These are phyloP conservation scores for Talaromyces sp. DNA, from an alignment of 2,329 filamentous ascomycete genomes.

Conservation along the genomic window DNA sequence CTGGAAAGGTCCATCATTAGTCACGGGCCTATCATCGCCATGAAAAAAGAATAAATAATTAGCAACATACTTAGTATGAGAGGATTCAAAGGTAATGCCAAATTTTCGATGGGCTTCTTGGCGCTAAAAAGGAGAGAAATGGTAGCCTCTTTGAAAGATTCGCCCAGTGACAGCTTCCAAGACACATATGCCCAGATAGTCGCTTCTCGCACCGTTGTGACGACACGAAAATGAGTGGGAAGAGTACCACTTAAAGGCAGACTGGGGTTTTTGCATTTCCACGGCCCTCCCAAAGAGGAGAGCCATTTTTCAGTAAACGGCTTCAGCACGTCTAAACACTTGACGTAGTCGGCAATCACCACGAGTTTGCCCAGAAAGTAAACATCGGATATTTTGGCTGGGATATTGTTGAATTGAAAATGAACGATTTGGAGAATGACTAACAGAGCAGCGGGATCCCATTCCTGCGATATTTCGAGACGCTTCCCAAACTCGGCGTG, in stretches of 20 bases:
- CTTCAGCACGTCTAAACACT: constrained; percentile 32
- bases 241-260: background rate
- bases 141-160: background rate
- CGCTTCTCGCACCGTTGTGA: background rate
- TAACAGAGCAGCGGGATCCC: constrained; percentile 34
- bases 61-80: background rate
- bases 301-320: background rate
- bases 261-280: background rate
- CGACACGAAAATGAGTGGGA: background rate
- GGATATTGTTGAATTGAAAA: constrained; percentile 36
- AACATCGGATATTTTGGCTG: constrained; percentile 28
- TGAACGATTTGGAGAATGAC: constrained; percentile 46
- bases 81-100: background rate
- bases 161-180: background rate
- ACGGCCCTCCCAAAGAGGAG: background rate
- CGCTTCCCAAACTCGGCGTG: background rate
- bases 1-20: background rate
- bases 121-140: background rate
- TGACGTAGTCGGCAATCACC: constrained; percentile 40
- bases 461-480: background rate
- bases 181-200: background rate
- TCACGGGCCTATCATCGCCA: background rate
- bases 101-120: background rate
- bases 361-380: constrained; percentile 43
- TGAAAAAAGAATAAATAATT: background rate